Conservation (phyloP, 805 yeast genomes). For the Metschnikowia cubensis region DNA sequence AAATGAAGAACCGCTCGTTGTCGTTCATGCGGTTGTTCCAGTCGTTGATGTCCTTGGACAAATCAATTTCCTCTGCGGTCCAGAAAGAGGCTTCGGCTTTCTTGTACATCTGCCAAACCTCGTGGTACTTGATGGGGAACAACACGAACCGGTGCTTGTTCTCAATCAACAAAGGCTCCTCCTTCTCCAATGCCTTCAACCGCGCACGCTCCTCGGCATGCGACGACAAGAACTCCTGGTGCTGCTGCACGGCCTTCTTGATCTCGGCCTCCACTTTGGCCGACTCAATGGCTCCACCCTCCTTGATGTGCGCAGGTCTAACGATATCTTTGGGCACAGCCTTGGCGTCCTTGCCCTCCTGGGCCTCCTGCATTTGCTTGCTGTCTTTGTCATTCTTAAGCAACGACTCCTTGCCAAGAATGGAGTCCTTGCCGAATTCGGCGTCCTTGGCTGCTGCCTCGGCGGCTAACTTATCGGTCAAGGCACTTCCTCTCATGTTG, state of each 20-base stretch:
- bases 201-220: slow-evolving; percentile 71
- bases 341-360: slow-evolving; percentile 11
- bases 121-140: slow-evolving; percentile 95
- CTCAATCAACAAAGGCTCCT: slow-evolving; percentile 84
- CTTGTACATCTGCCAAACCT: slow-evolving; percentile 98
- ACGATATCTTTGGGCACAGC: slow-evolving; percentile 18
- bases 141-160: slow-evolving; percentile 86
- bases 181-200: slow-evolving; percentile 71
- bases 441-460: slow-evolving; percentile 22
- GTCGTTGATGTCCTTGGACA: slow-evolving; percentile 85
- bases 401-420: slow-evolving; percentile 16
- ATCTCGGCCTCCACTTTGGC: slow-evolving; percentile 23
- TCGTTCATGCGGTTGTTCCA: slow-evolving; percentile 89
- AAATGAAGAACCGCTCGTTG: slow-evolving; percentile 88
- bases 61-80: slow-evolving; percentile 98
- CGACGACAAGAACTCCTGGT: slow-evolving; percentile 51
- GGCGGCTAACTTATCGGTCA: slow-evolving; percentile 42
- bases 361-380: too few relatives aligned
- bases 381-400: slow-evolving; percentile 3
- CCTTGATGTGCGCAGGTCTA: slow-evolving; percentile 17
- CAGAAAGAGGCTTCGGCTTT: slow-evolving; percentile 99
- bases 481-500: slow-evolving; percentile 29
- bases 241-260: slow-evolving; percentile 33
- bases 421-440: slow-evolving; percentile 16
- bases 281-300: slow-evolving; percentile 19